Conservation (phyloP, 805 yeast species). For the Yamadazyma endophytica region DNA sequence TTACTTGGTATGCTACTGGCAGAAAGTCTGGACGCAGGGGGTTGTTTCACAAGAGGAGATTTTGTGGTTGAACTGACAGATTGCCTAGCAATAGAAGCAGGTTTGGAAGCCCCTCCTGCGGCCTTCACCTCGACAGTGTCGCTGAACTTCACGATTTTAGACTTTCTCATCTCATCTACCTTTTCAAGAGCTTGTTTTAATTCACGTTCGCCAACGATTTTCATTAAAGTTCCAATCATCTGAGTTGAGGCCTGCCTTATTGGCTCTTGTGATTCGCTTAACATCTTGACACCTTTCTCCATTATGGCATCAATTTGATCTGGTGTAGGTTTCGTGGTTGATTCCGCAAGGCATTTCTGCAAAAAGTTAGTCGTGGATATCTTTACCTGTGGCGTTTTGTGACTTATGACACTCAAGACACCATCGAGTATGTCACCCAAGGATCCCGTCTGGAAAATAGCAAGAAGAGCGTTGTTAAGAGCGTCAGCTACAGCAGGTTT, state of each 20-base stretch:
- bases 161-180: constrained; percentile 71
- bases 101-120: too few relatives aligned
- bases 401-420: constrained; percentile 54
- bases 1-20: constrained; percentile 50
- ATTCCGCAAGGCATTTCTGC: constrained; percentile 54
- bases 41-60: too few relatives aligned
- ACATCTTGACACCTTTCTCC: constrained; percentile 54
- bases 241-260: constrained; percentile 76
- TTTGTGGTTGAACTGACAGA: constrained; percentile 16
- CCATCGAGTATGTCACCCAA: constrained; percentile 57
- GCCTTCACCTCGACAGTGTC: constrained; percentile 53
- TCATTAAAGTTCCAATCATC: constrained; percentile 76
- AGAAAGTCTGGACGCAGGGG: constrained; percentile 9
- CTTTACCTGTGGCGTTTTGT: constrained; percentile 81
- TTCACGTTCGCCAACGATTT: constrained; percentile 72
- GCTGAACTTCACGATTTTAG: constrained; percentile 58
- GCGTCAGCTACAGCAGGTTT: constrained; percentile 75
- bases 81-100: not conserved
- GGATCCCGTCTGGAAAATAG: constrained; percentile 51
- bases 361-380: constrained; percentile 66
- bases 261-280: constrained; percentile 80
- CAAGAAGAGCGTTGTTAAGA: constrained; percentile 60
- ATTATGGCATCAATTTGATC: constrained; percentile 56
- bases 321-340: constrained; percentile 45
- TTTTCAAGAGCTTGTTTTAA: constrained; percentile 56